Evolutionary conservation across 805 yeast genomes (phyloP), one percentile per base, ranked within the genome.

Genomic region (Diddensiella caesifluorescens): DNA sequence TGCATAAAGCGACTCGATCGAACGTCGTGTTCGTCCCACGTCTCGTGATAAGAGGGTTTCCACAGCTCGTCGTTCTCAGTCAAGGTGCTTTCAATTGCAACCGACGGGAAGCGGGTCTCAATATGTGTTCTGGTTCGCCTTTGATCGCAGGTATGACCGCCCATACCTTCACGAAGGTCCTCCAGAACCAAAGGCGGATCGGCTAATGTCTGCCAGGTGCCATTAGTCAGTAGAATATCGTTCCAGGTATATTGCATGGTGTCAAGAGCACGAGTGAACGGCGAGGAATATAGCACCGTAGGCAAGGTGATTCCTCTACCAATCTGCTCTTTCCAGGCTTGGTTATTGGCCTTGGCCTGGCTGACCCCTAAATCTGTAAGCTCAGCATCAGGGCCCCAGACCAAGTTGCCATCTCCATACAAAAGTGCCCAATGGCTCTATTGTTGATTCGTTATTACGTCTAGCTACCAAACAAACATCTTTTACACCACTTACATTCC

Each of bases 121-220:
- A 73, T 62, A 20, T 61, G 60, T 2, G 64, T 47, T 22, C 65
- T 59, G 4, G 70, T 50, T 21, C 63, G 46, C 43, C 77, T 52
- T 50, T 66, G 66, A 54, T 74, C 77, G 50, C 79, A 74, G 4
- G 73, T 64, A 53, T 75, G 77, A 4, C 65, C 63, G 1, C 79
- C 78, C 22, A 65, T 63, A 9, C 71, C 68, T 51, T 74, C 79
- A 34, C 79, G 59, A 19, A 74, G 51, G 32, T 67, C 64, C 46
- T 74, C 79, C 50, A 62, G 60, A 48, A 73, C 65, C 22, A 62
- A 49, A 1, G 76, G 75, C 39, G 54, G 46, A 19, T 13, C 12
- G 7, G 7, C 6, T 6, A 29, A 6, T 29, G 16, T 13, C n/a
- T 30, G 32, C 22, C 45, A 42, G 5, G 26, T 13, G 5, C 38